Evolutionary conservation across 2,329 filamentous ascomycete genomes (phyloP), one percentile per base, ranked within the genome.

Genomic region (Stachybotrys chlorohalonatus): DNA sequence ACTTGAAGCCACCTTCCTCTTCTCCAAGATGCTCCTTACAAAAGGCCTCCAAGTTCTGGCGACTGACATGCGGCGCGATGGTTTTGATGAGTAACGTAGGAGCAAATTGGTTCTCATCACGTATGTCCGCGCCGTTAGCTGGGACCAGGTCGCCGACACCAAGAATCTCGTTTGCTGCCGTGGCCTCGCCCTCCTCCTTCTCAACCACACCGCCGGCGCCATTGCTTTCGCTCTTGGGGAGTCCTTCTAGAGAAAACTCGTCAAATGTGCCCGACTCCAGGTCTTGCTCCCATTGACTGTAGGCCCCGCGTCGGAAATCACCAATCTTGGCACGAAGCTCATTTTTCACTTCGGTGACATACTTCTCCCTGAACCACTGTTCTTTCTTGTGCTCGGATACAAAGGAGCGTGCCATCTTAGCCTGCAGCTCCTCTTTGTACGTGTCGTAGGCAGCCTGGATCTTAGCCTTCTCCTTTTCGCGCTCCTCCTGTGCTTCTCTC

Each of bases 41-140:
- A 65, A 97, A 96, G 2, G 85, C 85, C 70, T 99, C 94, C 17
- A 99, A 82, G 64, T 96, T 97, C 52, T 89, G 85, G 46, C 94
- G 88, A 64, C 90, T 96, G 59, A 99, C 94, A 56, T 95, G 95
- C 7, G 94, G 94, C 5, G 94, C 93, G 65, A 99, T 91, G 0
- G 94, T 99, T 76, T 99, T 99, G 78, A 99, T 96, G 50, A 99
- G 82, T 16, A 99, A 79, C 0, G 95, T 96, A 13, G 94, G 94
- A 68, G 95, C 90, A 60, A 87, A 85, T 36, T 94, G 81, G 51
- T 87, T 89, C 61, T 96, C 92, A 66, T 99, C 94, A 45, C 90
- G 85, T 52, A 97, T 81, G 60, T 97, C 93, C 51, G 89, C 90
- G 31, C 89, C 90, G 60, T 84, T 84, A 47, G 85, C 86, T 39